Evolutionary conservation across 1,139 yeast species (phyloP).

Genomic region (Nakaseomyces uthaithaninus): DNA sequence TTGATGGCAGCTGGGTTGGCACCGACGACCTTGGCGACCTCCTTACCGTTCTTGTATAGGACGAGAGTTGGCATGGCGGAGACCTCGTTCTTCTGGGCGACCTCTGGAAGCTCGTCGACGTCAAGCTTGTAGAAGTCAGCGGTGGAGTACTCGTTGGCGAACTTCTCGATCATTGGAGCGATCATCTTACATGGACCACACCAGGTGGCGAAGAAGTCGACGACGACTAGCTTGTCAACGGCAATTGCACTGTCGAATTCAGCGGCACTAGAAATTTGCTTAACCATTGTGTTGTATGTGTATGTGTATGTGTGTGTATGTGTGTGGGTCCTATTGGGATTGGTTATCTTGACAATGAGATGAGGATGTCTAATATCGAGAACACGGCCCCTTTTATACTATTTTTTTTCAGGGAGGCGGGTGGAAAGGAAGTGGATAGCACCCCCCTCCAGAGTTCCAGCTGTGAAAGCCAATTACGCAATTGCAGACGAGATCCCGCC

Average conservation of each 20-base stretch:
- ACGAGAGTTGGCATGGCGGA: constrained; percentile 87
- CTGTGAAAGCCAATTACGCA: too few species aligned
- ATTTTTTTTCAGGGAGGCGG: constrained; percentile 4
- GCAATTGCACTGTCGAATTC: constrained; percentile 57
- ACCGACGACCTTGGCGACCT: constrained; percentile 69
- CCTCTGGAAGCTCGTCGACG: constrained; percentile 67
- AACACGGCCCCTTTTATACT: constrained; percentile 4
- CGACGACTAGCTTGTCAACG: constrained; percentile 60
- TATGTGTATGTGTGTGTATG: constrained; percentile 8
- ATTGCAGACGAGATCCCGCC: too few species aligned
- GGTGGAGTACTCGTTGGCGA: constrained; percentile 45
- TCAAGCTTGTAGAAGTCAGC: constrained; percentile 78
- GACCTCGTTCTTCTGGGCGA: constrained; percentile 67
- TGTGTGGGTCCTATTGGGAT: constrained; percentile 8
- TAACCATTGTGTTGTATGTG: constrained; percentile 34
- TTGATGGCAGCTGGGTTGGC: constrained; percentile 80
- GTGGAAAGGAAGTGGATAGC: too few species aligned
- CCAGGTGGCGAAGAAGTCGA: constrained; percentile 93
- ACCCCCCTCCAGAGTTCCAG: too few species aligned
- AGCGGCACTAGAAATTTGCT: constrained; percentile 40
- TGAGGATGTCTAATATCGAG: background rate
- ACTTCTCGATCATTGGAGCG: constrained; percentile 82
- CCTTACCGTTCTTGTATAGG: constrained; percentile 68
- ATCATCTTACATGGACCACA: constrained; percentile 97
- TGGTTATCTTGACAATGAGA: background rate